phyloP scores from a whole-genome alignment of 768 basidiomycete species.

The Russula griseocarnosa region DNA sequence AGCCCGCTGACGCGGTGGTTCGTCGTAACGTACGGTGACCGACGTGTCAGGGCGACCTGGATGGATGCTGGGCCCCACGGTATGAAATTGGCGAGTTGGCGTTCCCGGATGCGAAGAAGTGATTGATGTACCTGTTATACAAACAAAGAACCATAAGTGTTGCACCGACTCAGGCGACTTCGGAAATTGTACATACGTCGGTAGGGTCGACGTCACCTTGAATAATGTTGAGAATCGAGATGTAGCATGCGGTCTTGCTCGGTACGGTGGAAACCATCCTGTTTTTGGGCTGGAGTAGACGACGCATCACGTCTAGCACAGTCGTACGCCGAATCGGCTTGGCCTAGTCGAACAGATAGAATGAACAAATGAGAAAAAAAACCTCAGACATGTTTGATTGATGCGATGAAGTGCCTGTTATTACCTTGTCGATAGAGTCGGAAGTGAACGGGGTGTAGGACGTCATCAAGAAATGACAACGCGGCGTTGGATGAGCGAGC shows the following conservation, averaged over 20 bases:
- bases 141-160: not conserved
- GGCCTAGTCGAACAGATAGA: constrained; percentile 48
- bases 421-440: constrained; percentile 92
- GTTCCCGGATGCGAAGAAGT: constrained; percentile 90
- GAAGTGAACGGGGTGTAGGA: constrained; percentile 98
- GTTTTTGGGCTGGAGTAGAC: constrained; percentile 95
- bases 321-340: constrained; percentile 96
- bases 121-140: constrained; percentile 86
- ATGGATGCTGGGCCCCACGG: constrained; percentile 99
- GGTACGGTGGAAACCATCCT: constrained; percentile 95
- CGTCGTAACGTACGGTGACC: constrained; percentile 81
- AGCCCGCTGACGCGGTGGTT: constrained; percentile 95
- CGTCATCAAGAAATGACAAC: constrained; percentile 98
- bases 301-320: constrained; percentile 97
- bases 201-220: constrained; percentile 98
- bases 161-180: constrained; percentile 1
- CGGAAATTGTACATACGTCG: constrained; percentile 54
- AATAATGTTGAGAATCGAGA: constrained; percentile 97
- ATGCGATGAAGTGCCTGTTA: not conserved
- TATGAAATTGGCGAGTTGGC: constrained; percentile 95
- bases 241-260: constrained; percentile 90
- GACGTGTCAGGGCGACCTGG: constrained; percentile 91
- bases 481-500: constrained; percentile 95
- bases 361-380: too few species aligned
- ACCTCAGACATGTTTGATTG: constrained; percentile 8